Base-by-base conservation (phyloP, 2,329 filamentous ascomycete species). In the Neonectria faginata region DNA sequence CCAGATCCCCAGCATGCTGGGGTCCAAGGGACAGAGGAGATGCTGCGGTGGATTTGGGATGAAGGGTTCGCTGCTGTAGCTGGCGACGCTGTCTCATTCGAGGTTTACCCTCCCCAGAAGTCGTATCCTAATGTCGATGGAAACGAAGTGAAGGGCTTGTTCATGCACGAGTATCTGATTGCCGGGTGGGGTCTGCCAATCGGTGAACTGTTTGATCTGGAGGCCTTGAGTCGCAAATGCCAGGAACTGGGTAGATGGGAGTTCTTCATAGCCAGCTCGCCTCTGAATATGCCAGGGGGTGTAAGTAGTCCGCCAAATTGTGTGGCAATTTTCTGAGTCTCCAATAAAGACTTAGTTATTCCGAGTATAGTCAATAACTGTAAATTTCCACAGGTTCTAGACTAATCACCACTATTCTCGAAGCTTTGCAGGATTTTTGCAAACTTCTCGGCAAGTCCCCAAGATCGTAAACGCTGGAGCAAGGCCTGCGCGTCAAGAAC, bases 31-130 rank as follows among this genome's bases (percentile, higher is more conserved):
- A 81, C 80, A 10, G 78, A 82, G 33, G 80, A 79, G 11, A 81
- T 81, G 45, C 77, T 87, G 41, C 79, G 81, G 52, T 89, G 86
- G 86, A 76, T 88, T 50, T 88, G 86, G 85, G 82, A 88, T 65
- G 80, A 83, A 18, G 60, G 52, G 29, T 87, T 89, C 67, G 78
- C 85, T 0, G 87, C 86, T 3, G 82, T 88, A 1, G 87, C 84
- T 0, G 84, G 86, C 4, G 87, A 89, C 62, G 81, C 82, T 64
- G 82, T 86, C 8, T 64, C 74, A 18, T 84, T 86, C 62, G 86
- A 88, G 71, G 82, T 82, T 2, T 84, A 81, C 64, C 80, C 81
- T 18, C 69, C 77, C 41, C 56, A 79, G 60, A 76, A 73, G 61
- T 65, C 74, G 36, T 76, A 80, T 57, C 18, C 77, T 10, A 20